Evolutionary conservation across 371 early-diverging fungal genomes (phyloP), one percentile per base, ranked within the genome.

Genomic region (Massospora cicadina): DNA sequence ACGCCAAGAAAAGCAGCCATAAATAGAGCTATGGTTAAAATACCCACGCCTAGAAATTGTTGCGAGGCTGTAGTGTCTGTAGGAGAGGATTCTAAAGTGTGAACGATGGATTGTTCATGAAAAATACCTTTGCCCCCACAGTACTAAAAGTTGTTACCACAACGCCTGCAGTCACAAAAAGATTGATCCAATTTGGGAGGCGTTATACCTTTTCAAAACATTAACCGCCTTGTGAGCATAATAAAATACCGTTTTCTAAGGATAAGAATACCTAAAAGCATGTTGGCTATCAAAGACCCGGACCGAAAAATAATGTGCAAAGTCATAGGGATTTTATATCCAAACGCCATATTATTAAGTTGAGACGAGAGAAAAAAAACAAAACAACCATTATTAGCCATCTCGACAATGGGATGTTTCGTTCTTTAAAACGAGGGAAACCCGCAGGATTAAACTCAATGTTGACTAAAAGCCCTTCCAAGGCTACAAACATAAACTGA

Each of bases 301-400:
- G 87, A 86, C 57, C 91, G 77, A 67, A 93, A 93, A 60, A 93
- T 85, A 62, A 93, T 93, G 68, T 93, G 94, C 59, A 93, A 69
- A 2, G 91, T 91, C 54, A 93, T 81, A 3, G 90, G 81, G 43
- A 93, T 88, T 57, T 77, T 75, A 68, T 80, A 91, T 2, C 84
- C 88, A 10, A 92, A 74, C 0, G 91, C 88, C 64, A 82, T 68
- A 67, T 92, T 93, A 66, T 92, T 93, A 60, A 92, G 69, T 1
- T 86, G 74, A 0, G 91, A 91, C 1, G 85, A 83, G 2, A n/a
- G n/a, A 76, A 65, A 69, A 85, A 90, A 67, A 89, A 92, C 68
- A 92, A 65, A 21, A 77, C 71, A 2, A 93, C 93, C 69, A 91
- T 80, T 3, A 78, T 67, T 31, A 84, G 27, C 92, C 92, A 93